Evolutionary conservation across 352 stramenopile species (phyloP).

Genomic region (Aphanomyces invadans): DNA sequence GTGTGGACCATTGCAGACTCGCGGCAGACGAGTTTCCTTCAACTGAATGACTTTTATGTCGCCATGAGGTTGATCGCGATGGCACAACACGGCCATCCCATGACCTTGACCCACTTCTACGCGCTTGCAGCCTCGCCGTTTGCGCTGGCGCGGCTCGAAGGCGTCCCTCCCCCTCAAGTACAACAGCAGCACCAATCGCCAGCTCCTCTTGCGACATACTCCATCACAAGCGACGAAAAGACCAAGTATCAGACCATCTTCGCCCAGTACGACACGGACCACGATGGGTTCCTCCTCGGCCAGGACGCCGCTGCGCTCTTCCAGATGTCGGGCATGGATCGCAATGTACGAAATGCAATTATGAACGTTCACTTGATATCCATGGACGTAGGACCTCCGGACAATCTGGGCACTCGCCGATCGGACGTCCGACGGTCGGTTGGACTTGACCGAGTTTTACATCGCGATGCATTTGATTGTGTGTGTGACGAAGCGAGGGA

Average conservation of each 20-base stretch:
- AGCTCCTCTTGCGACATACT: conserved; percentile 42
- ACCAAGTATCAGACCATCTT: conserved; percentile 89
- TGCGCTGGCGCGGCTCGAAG: conserved; percentile 55
- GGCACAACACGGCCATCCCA: conserved; percentile 62
- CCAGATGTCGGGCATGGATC: conserved; percentile 88
- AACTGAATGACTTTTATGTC: conserved; percentile 74
- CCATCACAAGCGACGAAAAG: conserved; percentile 84
- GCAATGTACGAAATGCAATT: conserved; percentile 42
- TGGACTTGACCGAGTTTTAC: conserved; percentile 91
- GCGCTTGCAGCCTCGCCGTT: conserved; percentile 50
- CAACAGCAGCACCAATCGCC: conserved; percentile 7
- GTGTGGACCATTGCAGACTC: conserved; percentile 74
- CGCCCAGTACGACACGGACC: conserved; percentile 84
- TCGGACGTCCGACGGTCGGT: conserved; percentile 83
- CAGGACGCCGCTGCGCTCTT: conserved; percentile 88
- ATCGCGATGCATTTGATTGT: conserved; percentile 96
- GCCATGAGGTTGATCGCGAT: conserved; percentile 81
- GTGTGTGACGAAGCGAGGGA: conserved; percentile 86
- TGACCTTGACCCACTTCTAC: conserved; percentile 60
- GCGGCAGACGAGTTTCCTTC: conserved; percentile 65
- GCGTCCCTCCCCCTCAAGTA: conserved; percentile 43
- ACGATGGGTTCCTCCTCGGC: conserved; percentile 87
- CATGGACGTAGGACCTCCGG: conserved; percentile 55
- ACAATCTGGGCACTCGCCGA: conserved; percentile 91
- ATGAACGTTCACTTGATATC: conserved; percentile 3